These are phyloP conservation scores for Didymosphaeria variabile DNA, from an alignment of 2,329 filamentous ascomycete species.

Conservation along the genomic window DNA sequence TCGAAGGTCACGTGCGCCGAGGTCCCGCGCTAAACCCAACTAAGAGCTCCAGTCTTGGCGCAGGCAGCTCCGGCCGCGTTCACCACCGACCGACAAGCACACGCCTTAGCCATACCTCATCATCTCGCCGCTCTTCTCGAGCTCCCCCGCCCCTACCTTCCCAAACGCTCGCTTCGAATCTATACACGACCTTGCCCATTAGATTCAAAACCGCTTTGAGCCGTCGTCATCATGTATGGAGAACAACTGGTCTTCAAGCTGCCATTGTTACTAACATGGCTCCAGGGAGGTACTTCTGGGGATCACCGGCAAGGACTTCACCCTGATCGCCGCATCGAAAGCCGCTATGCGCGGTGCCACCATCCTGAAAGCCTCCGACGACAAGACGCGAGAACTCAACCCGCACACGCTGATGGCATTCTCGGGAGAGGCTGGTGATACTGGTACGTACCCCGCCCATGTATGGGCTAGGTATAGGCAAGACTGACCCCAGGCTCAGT, in stretches of 20 bases:
- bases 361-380: constrained; percentile 91
- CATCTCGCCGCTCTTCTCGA: constrained; percentile 3
- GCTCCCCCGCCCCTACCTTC: neutral
- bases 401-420: constrained; percentile 95
- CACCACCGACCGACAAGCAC: constrained; percentile 16
- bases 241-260: neutral
- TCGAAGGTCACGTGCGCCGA: neutral
- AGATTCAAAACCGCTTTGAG: constrained; percentile 22
- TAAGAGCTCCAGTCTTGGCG: constrained; percentile 13
- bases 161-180: neutral
- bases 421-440: constrained; percentile 95
- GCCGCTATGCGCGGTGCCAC: constrained; percentile 97
- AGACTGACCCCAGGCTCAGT: constrained; percentile 63
- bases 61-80: constrained; percentile 28
- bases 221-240: constrained; percentile 44
- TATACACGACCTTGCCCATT: neutral
- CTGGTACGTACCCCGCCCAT: constrained; percentile 64
- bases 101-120: constrained; percentile 6
- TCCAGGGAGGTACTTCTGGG: constrained; percentile 95
- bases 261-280: constrained; percentile 24
- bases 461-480: neutral
- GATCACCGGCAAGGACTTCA: constrained; percentile 99
- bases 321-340: constrained; percentile 96
- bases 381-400: constrained; percentile 95
- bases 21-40: neutral